phyloP scores from a whole-genome alignment of 441 rosid species.

The Gossypium schwendimanii region DNA sequence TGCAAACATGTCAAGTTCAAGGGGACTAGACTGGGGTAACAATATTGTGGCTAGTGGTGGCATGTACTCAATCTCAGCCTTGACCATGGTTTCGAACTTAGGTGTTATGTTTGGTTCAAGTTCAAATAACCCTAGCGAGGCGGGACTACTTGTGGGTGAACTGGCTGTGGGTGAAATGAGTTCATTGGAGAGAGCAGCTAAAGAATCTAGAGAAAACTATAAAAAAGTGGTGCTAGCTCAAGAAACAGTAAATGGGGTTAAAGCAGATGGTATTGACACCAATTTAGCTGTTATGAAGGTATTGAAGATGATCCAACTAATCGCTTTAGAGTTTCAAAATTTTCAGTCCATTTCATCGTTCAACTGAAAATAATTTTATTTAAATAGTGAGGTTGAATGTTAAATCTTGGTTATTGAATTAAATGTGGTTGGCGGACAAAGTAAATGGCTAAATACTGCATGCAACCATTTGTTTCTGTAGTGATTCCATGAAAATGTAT shows the following conservation, averaged over 20 bases:
- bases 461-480: not conserved
- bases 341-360: not conserved
- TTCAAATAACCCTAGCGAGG: constrained; percentile 36
- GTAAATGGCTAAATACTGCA: not conserved
- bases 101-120: constrained; percentile 64
- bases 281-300: constrained; percentile 97
- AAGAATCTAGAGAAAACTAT: constrained; percentile 66
- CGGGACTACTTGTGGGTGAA: constrained; percentile 67
- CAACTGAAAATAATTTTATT: not conserved
- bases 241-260: constrained; percentile 77
- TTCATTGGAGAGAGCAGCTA: constrained; percentile 64
- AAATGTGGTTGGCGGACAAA: not conserved
- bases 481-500: not conserved
- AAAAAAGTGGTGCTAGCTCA: constrained; percentile 68
- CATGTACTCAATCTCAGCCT: constrained; percentile 63
- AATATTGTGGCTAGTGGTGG: constrained; percentile 37
- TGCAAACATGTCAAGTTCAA: constrained; percentile 54
- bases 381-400: not conserved
- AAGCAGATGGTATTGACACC: constrained; percentile 87
- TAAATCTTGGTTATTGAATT: not conserved
- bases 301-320: constrained; percentile 10
- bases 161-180: constrained; percentile 78
- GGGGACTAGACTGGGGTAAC: constrained; percentile 42
- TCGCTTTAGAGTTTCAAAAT: constrained; percentile 8
- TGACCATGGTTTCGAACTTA: constrained; percentile 61